Evolutionary conservation across 1,139 yeast species (phyloP).

Genomic region (Yamadazyma buinensis): DNA sequence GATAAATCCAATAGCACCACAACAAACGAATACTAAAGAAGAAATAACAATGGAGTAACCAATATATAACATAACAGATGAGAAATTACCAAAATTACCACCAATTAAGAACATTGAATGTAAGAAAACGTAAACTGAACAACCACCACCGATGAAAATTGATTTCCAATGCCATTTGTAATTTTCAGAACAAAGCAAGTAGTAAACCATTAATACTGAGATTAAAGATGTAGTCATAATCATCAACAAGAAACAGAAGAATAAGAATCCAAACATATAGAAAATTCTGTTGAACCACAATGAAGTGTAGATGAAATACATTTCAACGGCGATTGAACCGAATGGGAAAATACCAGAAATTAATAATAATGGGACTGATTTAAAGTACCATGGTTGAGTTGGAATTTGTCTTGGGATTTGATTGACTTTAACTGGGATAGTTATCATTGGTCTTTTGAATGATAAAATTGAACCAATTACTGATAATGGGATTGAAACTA

Average conservation of each 20-base stretch:
- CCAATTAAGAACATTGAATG: conserved; percentile 77
- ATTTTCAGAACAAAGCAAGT: conserved; percentile 84
- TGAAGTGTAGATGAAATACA: conserved; percentile 83
- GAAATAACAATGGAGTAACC: conserved; percentile 84
- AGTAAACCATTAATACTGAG: conserved; percentile 76
- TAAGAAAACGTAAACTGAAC: conserved; percentile 76
- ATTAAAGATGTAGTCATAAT: conserved; percentile 77
- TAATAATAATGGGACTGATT: conserved; percentile 61
- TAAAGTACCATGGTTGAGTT: conserved; percentile 79
- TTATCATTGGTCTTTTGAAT: conserved; percentile 55
- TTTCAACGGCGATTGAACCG: conserved; percentile 90
- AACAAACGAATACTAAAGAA: conserved; percentile 67
- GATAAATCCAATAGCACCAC: conserved; percentile 86
- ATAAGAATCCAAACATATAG: conserved; percentile 96
- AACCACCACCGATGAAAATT: conserved; percentile 84
- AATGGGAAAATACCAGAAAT: conserved; percentile 92
- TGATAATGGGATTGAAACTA: conserved; percentile 81
- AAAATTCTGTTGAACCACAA: conserved; percentile 92
- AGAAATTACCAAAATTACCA: conserved; percentile 67
- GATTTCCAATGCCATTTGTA: conserved; percentile 99
- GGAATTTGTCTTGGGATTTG: conserved; percentile 98
- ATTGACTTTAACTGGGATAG: conserved; percentile 79
- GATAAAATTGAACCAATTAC: conserved; percentile 77
- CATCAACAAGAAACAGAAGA: conserved; percentile 82
- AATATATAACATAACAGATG: conserved; percentile 72